These are phyloP conservation scores for Acer yangbiense DNA, from an alignment of 345 rosid genomes.

Conservation along the genomic window DNA sequence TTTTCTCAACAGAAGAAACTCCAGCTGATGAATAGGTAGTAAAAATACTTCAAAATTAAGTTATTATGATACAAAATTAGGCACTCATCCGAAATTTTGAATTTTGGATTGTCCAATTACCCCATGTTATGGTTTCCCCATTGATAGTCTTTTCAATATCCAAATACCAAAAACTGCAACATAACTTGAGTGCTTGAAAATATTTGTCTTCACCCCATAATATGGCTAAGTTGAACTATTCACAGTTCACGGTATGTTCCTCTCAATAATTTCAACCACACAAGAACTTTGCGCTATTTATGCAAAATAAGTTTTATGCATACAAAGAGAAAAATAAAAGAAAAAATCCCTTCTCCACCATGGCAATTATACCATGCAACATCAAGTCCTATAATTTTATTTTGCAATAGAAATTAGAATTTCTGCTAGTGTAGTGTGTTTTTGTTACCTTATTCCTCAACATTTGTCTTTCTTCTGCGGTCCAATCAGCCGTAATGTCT, in stretches of 20 bases:
- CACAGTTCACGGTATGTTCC: background rate
- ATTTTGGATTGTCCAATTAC: too few species aligned
- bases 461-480: slow-evolving; percentile 85
- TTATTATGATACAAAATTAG: background rate
- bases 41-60: background rate
- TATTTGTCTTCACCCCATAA: background rate
- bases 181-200: background rate
- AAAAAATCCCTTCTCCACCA: background rate
- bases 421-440: background rate
- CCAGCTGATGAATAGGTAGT: background rate
- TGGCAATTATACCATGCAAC: background rate
- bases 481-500: slow-evolving; percentile 94
- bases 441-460: slow-evolving; percentile 74
- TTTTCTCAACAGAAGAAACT: slow-evolving; percentile 1
- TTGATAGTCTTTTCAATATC: too few species aligned
- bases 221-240: background rate
- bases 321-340: background rate
- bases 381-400: too few species aligned
- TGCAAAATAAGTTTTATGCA: too few species aligned
- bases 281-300: background rate
- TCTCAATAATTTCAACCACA: background rate
- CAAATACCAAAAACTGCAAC: background rate
- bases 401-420: background rate
- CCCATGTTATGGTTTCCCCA: too few species aligned
- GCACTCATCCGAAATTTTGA: background rate